phyloP scores from a whole-genome alignment of 495 filamentous ascomycete species.

The Aspergillus panamensis region DNA sequence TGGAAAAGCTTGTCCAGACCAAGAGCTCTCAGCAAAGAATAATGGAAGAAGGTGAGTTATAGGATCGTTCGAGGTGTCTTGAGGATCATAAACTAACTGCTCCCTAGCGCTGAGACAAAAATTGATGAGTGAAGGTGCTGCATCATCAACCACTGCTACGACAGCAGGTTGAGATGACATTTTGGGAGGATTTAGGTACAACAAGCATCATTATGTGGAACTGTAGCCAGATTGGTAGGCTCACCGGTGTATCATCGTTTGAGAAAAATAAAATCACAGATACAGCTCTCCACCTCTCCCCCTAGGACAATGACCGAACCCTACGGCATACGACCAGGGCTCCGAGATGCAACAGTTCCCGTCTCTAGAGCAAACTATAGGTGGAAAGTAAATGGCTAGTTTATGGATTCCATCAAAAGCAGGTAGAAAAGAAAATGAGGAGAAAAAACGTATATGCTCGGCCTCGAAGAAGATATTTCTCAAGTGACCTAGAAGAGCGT shows the following conservation, averaged over 20 bases:
- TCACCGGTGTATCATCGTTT: no score
- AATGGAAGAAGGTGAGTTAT: slow-evolving; percentile 76
- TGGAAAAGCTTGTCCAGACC: slow-evolving; percentile 80
- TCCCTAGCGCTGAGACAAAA: slow-evolving; percentile 46
- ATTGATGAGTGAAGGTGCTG: slow-evolving; percentile 41
- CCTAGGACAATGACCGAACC: no score
- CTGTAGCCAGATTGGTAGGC: no score
- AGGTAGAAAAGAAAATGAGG: not conserved
- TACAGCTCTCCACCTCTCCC: no score
- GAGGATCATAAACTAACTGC: slow-evolving; percentile 18
- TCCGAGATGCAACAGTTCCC: no score
- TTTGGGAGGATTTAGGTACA: not conserved
- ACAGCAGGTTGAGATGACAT: slow-evolving; percentile 26
- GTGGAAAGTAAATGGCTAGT: no score
- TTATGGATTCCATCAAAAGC: not conserved
- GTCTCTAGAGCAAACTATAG: no score
- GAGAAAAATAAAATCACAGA: no score
- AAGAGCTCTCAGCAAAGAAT: slow-evolving; percentile 82
- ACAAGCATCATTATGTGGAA: not conserved
- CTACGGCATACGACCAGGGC: no score
- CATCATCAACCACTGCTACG: slow-evolving; percentile 27
- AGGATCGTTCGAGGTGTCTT: not conserved
- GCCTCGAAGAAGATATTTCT: not conserved
- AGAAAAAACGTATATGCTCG: not conserved
- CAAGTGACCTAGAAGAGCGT: slow-evolving; percentile 29